A percentile compares a stretch with the other conserved stretches of the same genome.
Evolutionary conservation across 495 filamentous ascomycete species (phyloP).

Genomic region (Tuber aestivum): DNA sequence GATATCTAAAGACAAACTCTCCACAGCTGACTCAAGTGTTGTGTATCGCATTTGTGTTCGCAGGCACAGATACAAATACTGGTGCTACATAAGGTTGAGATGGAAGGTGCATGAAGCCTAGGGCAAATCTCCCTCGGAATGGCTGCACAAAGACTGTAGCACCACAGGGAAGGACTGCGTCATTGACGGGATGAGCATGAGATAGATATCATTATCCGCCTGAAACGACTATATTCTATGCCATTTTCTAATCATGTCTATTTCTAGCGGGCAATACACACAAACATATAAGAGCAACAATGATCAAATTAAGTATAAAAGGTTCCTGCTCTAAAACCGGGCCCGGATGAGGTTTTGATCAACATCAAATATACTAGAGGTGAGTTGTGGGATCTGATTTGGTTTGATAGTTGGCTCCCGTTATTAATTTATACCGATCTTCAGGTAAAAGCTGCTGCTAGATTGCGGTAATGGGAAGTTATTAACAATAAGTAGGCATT

Average conservation of each 20-base stretch:
- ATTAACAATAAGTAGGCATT: slow-evolving; percentile 60
- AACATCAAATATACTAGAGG: slow-evolving; percentile 82
- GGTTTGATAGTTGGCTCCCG: not conserved
- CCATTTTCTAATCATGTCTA: not conserved
- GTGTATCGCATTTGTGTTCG: not conserved
- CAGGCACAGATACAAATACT: not conserved
- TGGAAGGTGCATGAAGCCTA: not conserved
- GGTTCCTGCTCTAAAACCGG: slow-evolving; percentile 71
- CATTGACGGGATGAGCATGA: not conserved
- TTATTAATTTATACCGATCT: slow-evolving; percentile 45
- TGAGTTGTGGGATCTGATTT: not conserved
- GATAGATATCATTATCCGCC: not conserved
- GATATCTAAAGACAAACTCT: too few relatives aligned
- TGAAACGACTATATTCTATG: not conserved
- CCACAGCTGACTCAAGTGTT: too few relatives aligned
- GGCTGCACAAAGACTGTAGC: too few relatives aligned
- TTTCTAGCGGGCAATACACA: slow-evolving; percentile 72
- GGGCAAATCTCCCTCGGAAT: not conserved
- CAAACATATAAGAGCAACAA: slow-evolving; percentile 75
- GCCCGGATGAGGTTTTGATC: slow-evolving; percentile 80
- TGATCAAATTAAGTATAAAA: slow-evolving; percentile 69
- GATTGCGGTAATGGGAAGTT: not conserved
- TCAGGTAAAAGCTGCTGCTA: slow-evolving; percentile 34
- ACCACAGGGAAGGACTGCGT: not conserved
- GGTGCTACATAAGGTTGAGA: not conserved